Evolutionary conservation across 371 early-diverging fungal species (phyloP).

Genomic region (Coemansia sp.): DNA sequence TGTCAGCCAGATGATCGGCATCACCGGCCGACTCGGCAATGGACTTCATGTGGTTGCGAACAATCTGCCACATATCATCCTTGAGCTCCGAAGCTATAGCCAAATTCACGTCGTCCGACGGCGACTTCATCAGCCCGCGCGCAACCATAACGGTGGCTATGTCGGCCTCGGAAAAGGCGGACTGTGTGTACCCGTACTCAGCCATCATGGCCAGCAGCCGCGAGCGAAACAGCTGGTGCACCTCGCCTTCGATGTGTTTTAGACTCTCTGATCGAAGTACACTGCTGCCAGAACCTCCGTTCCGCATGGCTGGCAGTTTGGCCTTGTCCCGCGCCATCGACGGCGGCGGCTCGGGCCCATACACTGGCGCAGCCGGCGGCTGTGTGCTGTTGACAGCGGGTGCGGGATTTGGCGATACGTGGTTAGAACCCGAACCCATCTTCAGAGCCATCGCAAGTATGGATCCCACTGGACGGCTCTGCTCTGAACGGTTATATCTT

Average conservation of each 20-base stretch:
- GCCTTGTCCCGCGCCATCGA: conserved; percentile 34
- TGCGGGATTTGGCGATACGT: neutral
- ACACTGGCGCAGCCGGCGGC: conserved; percentile 16
- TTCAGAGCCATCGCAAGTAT: conserved; percentile 7
- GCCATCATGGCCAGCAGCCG: conserved; percentile 33
- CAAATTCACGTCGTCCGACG: conserved; percentile 27
- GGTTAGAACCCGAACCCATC: conserved; percentile 2
- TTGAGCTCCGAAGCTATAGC: conserved; percentile 39
- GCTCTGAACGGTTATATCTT: neutral
- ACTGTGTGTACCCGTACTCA: conserved; percentile 28
- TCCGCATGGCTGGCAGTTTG: conserved; percentile 1
- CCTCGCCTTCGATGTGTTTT: conserved; percentile 28
- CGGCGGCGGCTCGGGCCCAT: conserved; percentile 38
- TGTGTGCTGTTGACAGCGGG: neutral
- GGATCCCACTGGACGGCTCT: neutral
- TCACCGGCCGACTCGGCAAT: conserved; percentile 17
- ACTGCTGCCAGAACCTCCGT: conserved; percentile 13
- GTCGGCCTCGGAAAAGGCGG: conserved; percentile 19
- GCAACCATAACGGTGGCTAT: conserved; percentile 33
- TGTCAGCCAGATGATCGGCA: conserved; percentile 20
- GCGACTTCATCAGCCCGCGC: conserved; percentile 27
- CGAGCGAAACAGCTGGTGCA: conserved; percentile 32
- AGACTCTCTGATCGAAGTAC: conserved; percentile 18
- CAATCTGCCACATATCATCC: conserved; percentile 24
- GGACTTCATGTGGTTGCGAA: conserved; percentile 22